Evolutionary conservation across 495 filamentous ascomycete genomes (phyloP), one percentile per base, ranked within the genome.

Genomic region (Tirmania nivea): DNA sequence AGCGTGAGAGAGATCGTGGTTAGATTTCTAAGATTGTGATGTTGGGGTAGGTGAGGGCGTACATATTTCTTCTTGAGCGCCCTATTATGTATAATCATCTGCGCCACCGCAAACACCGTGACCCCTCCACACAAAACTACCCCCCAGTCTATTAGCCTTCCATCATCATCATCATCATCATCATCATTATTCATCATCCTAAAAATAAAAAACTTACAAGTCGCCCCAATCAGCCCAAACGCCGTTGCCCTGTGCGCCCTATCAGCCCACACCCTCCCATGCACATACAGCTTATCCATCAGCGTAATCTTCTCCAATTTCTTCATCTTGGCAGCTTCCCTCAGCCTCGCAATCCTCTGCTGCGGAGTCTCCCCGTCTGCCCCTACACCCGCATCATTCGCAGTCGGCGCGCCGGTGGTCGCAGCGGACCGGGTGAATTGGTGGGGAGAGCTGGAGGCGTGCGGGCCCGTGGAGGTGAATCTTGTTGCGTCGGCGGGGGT

Each of bases 401-500:
- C 17, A 14, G 14, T 19, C 14, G 39, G 4, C 14, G 39, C 39
- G 39, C 14, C 14, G 17, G 12, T 45, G 14, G 39, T 45, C 3
- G 39, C 5, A 19, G 39, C 39, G 3, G 39, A 14, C 12, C 12
- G 17, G 4, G 17, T 14, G 17, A 14, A 14, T 19, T 34, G 50
- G 57, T 34, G 57, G 42, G 49, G 57, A 52, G 50, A 64, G 59
- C 82, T 79, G 67, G 74, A 75, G 57, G 85, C 87, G 72, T 94
- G 87, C 14, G 87, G 88, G 51, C 80, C 83, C 42, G 85, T 93
- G 34, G 88, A 77, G 51, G 89, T 96, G 75, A 97, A 97, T 56
- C 89, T 79, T 65, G 90, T 97, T 55, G 90, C 86, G 70, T 95
- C 90, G 58, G 78, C 79, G 65, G 86, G 80, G 69, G 84, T 88